Base-by-base conservation (phyloP, 2,329 filamentous ascomycete species). In the Colletotrichum higginsianum region DNA sequence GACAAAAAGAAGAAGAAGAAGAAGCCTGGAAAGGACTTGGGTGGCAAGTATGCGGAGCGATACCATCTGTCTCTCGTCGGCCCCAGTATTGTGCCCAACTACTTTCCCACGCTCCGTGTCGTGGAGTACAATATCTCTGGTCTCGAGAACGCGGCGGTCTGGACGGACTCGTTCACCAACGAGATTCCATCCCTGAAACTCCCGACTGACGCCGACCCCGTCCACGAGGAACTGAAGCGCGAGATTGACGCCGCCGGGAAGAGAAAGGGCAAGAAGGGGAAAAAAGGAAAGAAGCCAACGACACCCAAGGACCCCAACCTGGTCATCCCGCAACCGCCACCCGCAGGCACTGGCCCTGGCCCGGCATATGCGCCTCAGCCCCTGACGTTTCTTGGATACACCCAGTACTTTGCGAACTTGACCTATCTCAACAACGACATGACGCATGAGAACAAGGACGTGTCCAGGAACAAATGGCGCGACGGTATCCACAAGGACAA, bases 331-430 rank as follows among this genome's bases (percentile, higher is more conserved):
- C 82, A 90, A 0, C 89, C 91, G 1, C 96, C 96, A 2, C 89
- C 93, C 0, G 91, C 92, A 76, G 88, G 88, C 2, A 83, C 92
- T 9, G 90, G 90, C 7, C 96, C 96, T 0, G 96, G 96, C 0
- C 96, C 96, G 0, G 96, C 94, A 9, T 98, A 99, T 82, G 94
- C 92, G 23, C 91, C 93, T 9, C 96, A 99, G 79, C 86, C 94
- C 0, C 85, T 98, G 47, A 93, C 94, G 0, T 86, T 95, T 73
- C 87, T 92, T 3, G 91, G 94, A 6, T 98, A 94, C 81, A 94
- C 91, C 4, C 96, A 99, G 78, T 98, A 97, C 81, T 98, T 91
- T 81, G 95, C 96, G 72, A 99, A 99, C 80, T 84, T 99, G n/a
- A 98, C 96, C 0, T 84, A 90, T 70, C 92, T 98, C 82, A 97